Base-by-base conservation (phyloP, 805 yeast species). In the Naumovozyma baii region DNA sequence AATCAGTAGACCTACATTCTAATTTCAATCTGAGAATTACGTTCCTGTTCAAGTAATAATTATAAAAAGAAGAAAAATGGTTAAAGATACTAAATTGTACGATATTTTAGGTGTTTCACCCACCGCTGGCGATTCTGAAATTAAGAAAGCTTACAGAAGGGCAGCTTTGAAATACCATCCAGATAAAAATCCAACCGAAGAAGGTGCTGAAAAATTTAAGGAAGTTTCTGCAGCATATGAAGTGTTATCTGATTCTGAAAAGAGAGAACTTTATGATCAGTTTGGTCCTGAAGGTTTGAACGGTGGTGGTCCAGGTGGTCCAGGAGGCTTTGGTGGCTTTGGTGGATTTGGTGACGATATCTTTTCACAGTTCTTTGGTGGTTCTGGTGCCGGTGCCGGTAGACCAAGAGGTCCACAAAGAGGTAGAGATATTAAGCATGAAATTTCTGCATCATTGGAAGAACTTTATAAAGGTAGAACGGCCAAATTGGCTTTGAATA, bases 131-230 rank as follows among this genome's bases (percentile, higher is more conserved):
- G 90, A 80, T 36, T 57, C 70, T 33, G 86, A 82, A 64, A 75
- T 83, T 60, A 83, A 82, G 63, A 83, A 83, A 56, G 90, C 88
- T 20, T 83, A 83, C 67, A 77, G 90, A 72, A 74, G 80, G 54
- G 74, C 83, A 33, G 94, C 94, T 15, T 70, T 83, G 55, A 83
- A 79, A 55, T 79, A 72, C 63, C 94, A 83, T 61, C 94, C 94
- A 48, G 94, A 83, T 66, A 83, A 83, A 68, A 55, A 55, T 34
- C 78, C 86, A 41, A 71, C 80, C 14, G 87, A 83, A 39, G 97
- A 88, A 39, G 96, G 95, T 13, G 92, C 94, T 39, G 97, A 90
- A 59, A 87, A 84, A 67, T 90, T 90, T 66, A 90, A 90, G 65
- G 95, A 86, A 61, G 73, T 86, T 55, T 79, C 90, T 3, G 76